Percentiles rank a stretch among this genome's conserved stretches.
phyloP scores from a whole-genome alignment of 2,329 filamentous ascomycete species.

The Orbilia ellipsospora region DNA sequence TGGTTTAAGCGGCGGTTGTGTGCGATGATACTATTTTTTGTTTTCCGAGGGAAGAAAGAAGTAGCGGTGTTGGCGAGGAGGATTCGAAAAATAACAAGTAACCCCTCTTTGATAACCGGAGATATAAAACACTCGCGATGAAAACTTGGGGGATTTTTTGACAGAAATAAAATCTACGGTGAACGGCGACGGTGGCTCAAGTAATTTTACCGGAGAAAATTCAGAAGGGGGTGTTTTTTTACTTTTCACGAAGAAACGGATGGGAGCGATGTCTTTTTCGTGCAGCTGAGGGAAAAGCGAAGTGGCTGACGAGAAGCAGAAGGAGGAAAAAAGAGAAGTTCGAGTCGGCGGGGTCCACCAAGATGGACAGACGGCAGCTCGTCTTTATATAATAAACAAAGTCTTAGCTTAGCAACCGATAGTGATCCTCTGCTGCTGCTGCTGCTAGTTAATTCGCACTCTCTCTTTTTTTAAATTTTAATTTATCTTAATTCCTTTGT shows the following conservation, averaged over 20 bases:
- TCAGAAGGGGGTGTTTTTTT: constrained; percentile 1
- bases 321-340: not conserved
- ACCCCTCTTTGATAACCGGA: constrained; percentile 25
- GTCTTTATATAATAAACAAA: constrained; percentile 28
- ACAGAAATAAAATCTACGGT: not conserved
- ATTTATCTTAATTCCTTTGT: not conserved
- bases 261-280: constrained; percentile 15
- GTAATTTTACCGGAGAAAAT: not conserved
- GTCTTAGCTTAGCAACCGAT: constrained; percentile 17
- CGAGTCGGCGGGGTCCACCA: constrained; percentile 20
- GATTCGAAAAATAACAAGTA: not conserved
- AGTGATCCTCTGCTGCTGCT: not conserved
- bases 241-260: constrained; percentile 2
- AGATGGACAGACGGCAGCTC: not conserved
- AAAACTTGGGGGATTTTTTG: constrained; percentile 23
- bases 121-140: constrained; percentile 29
- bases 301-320: constrained; percentile 33
- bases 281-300: constrained; percentile 26
- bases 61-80: not conserved
- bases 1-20: constrained; percentile 1
- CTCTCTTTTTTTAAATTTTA: not conserved
- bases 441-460: not conserved
- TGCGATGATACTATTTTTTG: constrained; percentile 16
- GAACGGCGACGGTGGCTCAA: constrained; percentile 18
- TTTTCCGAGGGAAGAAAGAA: not conserved